Base-by-base conservation (phyloP, 2,329 filamentous ascomycete species). In the Alternaria gansuensis region DNA sequence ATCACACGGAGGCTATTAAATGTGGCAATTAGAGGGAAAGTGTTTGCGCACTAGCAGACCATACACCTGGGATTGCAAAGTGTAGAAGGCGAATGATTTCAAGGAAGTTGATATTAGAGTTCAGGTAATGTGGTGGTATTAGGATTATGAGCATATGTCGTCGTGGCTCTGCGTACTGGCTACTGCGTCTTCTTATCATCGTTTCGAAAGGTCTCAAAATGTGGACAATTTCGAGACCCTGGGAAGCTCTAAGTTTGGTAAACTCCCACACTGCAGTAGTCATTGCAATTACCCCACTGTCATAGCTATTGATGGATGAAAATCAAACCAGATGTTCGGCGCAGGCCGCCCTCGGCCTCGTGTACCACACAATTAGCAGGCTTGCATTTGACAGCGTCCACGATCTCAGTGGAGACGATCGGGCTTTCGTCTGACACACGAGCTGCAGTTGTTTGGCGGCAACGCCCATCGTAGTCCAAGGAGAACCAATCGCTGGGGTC, bases 301-400 rank as follows among this genome's bases (percentile, higher is more conserved):
- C 28, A 26, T 23, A 23, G 41, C 24, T 33, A 17, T 49, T 24
- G 48, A 33, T 50, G 51, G 23, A 51, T 29, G 52, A 33, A 56
- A 51, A 56, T 3, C 23, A 49, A 48, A 31, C 21, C 40, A n/a
- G 21, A 36, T 23, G 28, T 37, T 48, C 14, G 28, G 23, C 26
- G 39, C 28, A 46, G 36, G 46, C 57, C 46, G 28, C 51, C 31
- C 34, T 40, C 13, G 5, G 29, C 29, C 17, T 54, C 31, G 21
- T 17, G 49, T 44, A 52, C 49, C 13, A 54, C 50, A 44, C 11
- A 29, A 51, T 51, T 29, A 50, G 31, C 39, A 41, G 31, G 29
- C 39, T 52, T 24, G 36, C 45, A 45, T 54, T 31, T 57, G 53
- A 52, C 45, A 49, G 45, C 44, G 40, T 37, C 44, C 26, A 39